These are phyloP conservation scores for Myxozyma neotropica DNA, from an alignment of 805 yeast species.

Conservation along the genomic window DNA sequence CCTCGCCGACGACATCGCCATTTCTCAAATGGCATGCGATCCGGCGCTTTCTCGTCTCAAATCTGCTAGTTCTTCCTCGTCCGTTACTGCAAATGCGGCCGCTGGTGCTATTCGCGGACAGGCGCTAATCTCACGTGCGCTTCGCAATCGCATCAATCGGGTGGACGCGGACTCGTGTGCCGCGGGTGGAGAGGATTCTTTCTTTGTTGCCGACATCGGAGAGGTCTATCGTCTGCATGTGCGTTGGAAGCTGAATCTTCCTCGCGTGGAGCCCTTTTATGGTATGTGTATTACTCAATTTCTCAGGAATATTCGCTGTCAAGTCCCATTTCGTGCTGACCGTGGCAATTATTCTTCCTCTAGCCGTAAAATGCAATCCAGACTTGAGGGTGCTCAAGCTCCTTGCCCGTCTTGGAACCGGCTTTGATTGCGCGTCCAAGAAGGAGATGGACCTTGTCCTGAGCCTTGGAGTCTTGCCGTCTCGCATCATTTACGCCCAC, in stretches of 20 bases:
- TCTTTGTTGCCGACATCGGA: slow-evolving; percentile 83
- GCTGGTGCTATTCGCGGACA: slow-evolving; percentile 22
- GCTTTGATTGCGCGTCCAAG: slow-evolving; percentile 92
- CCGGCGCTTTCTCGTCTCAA: slow-evolving; percentile 25
- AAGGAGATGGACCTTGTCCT: slow-evolving; percentile 74
- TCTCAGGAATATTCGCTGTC: too few relatives aligned
- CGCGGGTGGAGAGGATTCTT: slow-evolving; percentile 80
- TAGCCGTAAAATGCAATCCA: slow-evolving; percentile 91
- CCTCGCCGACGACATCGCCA: slow-evolving; percentile 11
- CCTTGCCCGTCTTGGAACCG: slow-evolving; percentile 64
- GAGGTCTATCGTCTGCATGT: slow-evolving; percentile 61
- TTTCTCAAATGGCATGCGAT: slow-evolving; percentile 15
- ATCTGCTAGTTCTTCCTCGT: slow-evolving; percentile 25
- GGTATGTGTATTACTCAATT: background rate
- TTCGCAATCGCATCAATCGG: slow-evolving; percentile 24
- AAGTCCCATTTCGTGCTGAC: background rate
- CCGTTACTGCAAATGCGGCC: slow-evolving; percentile 1
- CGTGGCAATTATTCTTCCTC: background rate
- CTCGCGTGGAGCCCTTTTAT: slow-evolving; percentile 78
- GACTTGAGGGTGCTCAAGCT: slow-evolving; percentile 59
- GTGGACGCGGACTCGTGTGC: slow-evolving; percentile 62
- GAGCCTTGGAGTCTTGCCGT: slow-evolving; percentile 61
- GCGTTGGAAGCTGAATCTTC: slow-evolving; percentile 68
- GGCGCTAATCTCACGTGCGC: slow-evolving; percentile 33
- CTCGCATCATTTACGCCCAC: slow-evolving; percentile 82